Conservation (phyloP, 208 protist genomes). For the Leishmania tarentolae region DNA sequence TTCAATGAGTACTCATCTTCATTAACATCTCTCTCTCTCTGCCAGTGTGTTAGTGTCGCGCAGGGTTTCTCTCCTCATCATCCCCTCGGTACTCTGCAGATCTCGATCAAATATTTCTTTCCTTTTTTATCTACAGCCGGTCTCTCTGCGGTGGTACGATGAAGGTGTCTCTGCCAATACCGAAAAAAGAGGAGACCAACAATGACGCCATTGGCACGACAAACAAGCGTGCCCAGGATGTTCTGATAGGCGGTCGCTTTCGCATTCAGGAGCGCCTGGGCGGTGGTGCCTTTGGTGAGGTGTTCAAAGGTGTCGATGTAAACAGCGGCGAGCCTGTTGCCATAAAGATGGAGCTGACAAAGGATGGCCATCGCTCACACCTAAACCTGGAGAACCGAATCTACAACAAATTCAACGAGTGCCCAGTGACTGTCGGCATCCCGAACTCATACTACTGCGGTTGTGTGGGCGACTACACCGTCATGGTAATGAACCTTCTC, state of each 20-base stretch:
- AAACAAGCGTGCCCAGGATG: slow-evolving; percentile 29
- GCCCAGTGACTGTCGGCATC: slow-evolving; percentile 89
- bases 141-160: slow-evolving; percentile 16
- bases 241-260: slow-evolving; percentile 92
- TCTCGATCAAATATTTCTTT: background rate
- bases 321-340: slow-evolving; percentile 63
- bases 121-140: background rate
- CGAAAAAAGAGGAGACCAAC: background rate
- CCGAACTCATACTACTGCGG: slow-evolving; percentile 96
- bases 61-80: background rate
- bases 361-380: slow-evolving; percentile 61
- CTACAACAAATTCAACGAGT: slow-evolving; percentile 76
- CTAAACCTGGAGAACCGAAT: slow-evolving; percentile 76
- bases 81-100: too few species aligned
- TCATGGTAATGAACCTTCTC: slow-evolving; percentile 99
- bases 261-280: slow-evolving; percentile 95
- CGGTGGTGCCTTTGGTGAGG: slow-evolving; percentile 97
- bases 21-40: background rate
- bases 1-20: background rate
- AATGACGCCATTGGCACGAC: background rate
- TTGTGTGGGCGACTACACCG: slow-evolving; percentile 96
- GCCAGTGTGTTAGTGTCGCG: background rate
- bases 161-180: slow-evolving; percentile 4
- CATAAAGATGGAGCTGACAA: slow-evolving; percentile 84
- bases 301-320: slow-evolving; percentile 90